Evolutionary conservation across 2,329 filamentous ascomycete species (phyloP).

Genomic region (Sporothrix phasma): DNA sequence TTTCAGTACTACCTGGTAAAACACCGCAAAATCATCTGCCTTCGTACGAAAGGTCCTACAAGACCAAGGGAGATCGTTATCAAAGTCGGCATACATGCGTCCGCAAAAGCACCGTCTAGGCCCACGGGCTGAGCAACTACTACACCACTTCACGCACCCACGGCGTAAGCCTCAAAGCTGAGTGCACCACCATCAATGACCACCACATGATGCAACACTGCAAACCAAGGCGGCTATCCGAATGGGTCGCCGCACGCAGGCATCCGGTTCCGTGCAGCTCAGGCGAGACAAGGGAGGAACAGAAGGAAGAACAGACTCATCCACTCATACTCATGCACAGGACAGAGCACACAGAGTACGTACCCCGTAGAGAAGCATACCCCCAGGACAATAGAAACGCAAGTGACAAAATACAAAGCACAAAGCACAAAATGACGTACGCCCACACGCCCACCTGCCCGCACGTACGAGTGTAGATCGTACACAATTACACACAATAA

Average conservation of each 20-base stretch:
- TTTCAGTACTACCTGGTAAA: too few relatives aligned
- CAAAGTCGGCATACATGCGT: not conserved
- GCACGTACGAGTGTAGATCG: too few relatives aligned
- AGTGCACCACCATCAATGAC: not conserved
- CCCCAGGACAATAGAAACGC: not conserved
- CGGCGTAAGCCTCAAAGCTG: too few relatives aligned
- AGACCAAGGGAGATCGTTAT: not conserved
- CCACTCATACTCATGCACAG: not conserved
- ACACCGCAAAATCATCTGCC: not conserved
- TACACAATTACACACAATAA: not conserved
- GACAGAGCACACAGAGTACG: not conserved
- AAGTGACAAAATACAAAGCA: not conserved
- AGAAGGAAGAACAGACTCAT: not conserved
- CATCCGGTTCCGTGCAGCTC: not conserved
- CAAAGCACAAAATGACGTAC: not conserved
- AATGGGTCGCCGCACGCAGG: not conserved
- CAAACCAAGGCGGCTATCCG: slow-evolving; percentile 1
- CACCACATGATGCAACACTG: not conserved
- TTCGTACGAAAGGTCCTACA: not conserved
- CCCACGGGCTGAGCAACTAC: not conserved
- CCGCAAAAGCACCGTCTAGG: not conserved
- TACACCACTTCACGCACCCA: too few relatives aligned
- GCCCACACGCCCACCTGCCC: not conserved
- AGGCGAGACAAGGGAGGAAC: not conserved
- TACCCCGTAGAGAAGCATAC: not conserved